Evolutionary conservation across 108 stramenopile species (phyloP), one percentile per base, ranked within the genome.

Genomic region (Skeletonema costatum): DNA sequence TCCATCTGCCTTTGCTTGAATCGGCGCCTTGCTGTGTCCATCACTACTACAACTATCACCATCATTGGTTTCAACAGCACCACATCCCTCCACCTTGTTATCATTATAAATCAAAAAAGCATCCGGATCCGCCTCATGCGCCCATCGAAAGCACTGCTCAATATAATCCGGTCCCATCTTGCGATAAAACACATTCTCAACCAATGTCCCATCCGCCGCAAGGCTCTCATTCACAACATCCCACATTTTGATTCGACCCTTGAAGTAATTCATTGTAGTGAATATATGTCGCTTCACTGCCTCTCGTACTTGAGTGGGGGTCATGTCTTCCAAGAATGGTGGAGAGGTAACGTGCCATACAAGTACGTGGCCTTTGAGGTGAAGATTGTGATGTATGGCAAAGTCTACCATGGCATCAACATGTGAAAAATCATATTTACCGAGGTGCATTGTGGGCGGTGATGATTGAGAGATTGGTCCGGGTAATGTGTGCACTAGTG

Each of bases 181-280:
- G 46, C 88, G 83, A 63, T 89, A 85, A 78, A 95, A 97, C 0
- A 96, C 78, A 73, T 92, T 97, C 42, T 95, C 89, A n/a, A 93
- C 96, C 68, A 97, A 65, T 10, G 86, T 73, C 50, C 96, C 94
- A 79, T 97, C 93, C 11, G 83, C 85, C n/a, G 89, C 90, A 46
- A 97, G 76, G 0, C 93, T 76, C 73, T 97, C 97, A 79, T 97
- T 97, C 36, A 97, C 97, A 0, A 97, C 97, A 83, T 97, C 97
- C 97, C 97, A 97, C 33, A 88, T 77, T 51, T 77, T 31, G 25
- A 96, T 93, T 10, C 93, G 86, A 4, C 91, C 93, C 25, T 83
- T 75, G 74, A 90, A 97, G 73, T 97, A 90, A 10, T 85, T 92
- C 90, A 97, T 91, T 64, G 90, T 87, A 12, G 97, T 94, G 60